Evolutionary conservation across 352 stramenopile species (phyloP).

Genomic region (Phytophthora europaea): DNA sequence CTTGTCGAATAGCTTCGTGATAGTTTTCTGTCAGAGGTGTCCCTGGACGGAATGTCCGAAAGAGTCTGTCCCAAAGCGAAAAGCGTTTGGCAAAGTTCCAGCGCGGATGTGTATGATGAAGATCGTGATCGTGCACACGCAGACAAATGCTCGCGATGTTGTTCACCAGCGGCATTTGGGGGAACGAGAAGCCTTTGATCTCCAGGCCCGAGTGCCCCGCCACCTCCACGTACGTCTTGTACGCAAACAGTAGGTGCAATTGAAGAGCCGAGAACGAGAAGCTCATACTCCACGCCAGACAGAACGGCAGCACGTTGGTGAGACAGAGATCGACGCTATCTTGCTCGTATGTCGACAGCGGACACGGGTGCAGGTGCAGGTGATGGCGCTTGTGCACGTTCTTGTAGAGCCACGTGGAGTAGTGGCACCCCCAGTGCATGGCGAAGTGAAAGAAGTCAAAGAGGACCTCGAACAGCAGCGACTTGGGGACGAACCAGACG

Average conservation of each 20-base stretch:
- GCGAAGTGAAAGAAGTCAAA: slow-evolving; percentile 92
- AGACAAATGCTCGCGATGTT: slow-evolving; percentile 61
- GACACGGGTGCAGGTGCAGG: slow-evolving; percentile 75
- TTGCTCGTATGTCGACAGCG: slow-evolving; percentile 89
- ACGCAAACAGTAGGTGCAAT: slow-evolving; percentile 83
- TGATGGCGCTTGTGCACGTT: slow-evolving; percentile 90
- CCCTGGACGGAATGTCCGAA: slow-evolving; percentile 74
- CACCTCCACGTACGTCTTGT: slow-evolving; percentile 93
- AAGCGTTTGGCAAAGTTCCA: slow-evolving; percentile 93
- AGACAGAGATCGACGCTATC: slow-evolving; percentile 76
- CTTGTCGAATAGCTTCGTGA: neutral
- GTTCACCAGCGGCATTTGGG: slow-evolving; percentile 82
- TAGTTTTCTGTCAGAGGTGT: slow-evolving; percentile 11
- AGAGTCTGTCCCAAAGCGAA: slow-evolving; percentile 88
- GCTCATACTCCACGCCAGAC: slow-evolving; percentile 53
- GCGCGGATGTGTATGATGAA: slow-evolving; percentile 85
- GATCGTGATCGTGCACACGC: slow-evolving; percentile 84
- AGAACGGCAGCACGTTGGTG: slow-evolving; percentile 83
- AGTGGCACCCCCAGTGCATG: slow-evolving; percentile 80
- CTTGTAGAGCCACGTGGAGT: slow-evolving; percentile 75
- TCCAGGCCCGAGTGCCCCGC: slow-evolving; percentile 86
- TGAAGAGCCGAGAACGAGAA: slow-evolving; percentile 65
- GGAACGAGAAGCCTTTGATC: slow-evolving; percentile 88
- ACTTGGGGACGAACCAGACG: slow-evolving; percentile 82
- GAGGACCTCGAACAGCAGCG: slow-evolving; percentile 82